Percentiles rank a stretch among this genome's conserved stretches.
These are phyloP conservation scores for Torulaspora indica DNA, from an alignment of 805 yeast species.

Conservation along the genomic window DNA sequence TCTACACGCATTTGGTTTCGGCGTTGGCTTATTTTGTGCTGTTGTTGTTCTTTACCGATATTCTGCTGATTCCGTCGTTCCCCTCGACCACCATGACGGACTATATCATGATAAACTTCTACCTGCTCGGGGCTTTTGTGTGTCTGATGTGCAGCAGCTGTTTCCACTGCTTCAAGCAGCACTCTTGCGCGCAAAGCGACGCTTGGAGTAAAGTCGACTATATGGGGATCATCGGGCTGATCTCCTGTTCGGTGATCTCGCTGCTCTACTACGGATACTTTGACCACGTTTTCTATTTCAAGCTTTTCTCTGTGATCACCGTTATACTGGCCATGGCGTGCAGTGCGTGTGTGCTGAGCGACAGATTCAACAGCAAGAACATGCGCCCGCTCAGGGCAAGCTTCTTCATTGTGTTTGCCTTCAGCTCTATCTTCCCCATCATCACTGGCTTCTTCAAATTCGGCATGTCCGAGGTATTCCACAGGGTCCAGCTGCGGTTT, in stretches of 20 bases:
- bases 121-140: slow-evolving; percentile 51
- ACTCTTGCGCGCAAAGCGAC: slow-evolving; percentile 49
- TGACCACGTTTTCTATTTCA: slow-evolving; percentile 34
- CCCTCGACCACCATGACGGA: slow-evolving; percentile 42
- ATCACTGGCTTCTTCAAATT: slow-evolving; percentile 45
- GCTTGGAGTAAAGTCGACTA: slow-evolving; percentile 70
- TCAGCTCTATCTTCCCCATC: slow-evolving; percentile 70
- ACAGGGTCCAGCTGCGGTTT: slow-evolving; percentile 55
- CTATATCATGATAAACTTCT: slow-evolving; percentile 47
- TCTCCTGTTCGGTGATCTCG: slow-evolving; percentile 58
- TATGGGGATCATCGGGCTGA: slow-evolving; percentile 65
- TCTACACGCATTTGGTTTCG: slow-evolving; percentile 59
- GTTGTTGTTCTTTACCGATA: slow-evolving; percentile 28
- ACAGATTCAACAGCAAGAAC: slow-evolving; percentile 56
- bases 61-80: slow-evolving; percentile 31
- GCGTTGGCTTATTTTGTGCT: slow-evolving; percentile 31
- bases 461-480: slow-evolving; percentile 48
- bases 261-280: slow-evolving; percentile 44
- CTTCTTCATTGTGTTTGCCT: slow-evolving; percentile 75
- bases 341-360: slow-evolving; percentile 57
- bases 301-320: slow-evolving; percentile 40
- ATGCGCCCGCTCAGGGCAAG: slow-evolving; percentile 73
- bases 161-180: slow-evolving; percentile 65
- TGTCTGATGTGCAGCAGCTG: slow-evolving; percentile 62
- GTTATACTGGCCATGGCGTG: slow-evolving; percentile 56